Evolutionary conservation across 169 alveolate genomes (phyloP).

Genomic region (Babesia bigemina): DNA sequence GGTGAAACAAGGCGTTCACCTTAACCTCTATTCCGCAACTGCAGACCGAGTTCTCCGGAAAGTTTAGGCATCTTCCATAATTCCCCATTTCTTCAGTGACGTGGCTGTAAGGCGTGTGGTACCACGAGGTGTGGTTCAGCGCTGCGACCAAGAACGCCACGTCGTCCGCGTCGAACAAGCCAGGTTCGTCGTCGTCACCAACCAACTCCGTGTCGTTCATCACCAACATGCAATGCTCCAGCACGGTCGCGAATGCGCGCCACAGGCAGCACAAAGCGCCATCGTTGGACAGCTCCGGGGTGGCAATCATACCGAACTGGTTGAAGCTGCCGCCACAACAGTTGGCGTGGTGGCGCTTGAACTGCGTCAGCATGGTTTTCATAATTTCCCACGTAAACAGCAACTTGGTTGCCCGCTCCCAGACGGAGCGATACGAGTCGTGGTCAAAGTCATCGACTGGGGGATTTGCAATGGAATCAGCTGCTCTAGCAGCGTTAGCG

Average conservation of each 20-base stretch:
- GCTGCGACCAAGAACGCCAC: conserved; percentile 43
- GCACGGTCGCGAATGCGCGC: conserved; percentile 21
- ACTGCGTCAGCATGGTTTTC: conserved; percentile 4
- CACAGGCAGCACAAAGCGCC: conserved; percentile 37
- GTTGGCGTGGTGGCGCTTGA: conserved; percentile 25
- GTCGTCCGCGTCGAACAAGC: conserved; percentile 46
- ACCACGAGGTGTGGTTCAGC: conserved; percentile 47
- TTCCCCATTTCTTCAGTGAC: neutral
- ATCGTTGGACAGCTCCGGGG: conserved; percentile 15
- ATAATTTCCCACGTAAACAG: neutral
- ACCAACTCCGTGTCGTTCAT: conserved; percentile 45
- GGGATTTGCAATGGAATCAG: neutral
- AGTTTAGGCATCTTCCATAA: conserved; percentile 2
- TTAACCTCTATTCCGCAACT: conserved; percentile 49
- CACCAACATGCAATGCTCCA: conserved; percentile 44
- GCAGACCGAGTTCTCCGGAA: conserved; percentile 50
- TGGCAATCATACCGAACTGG: conserved; percentile 3
- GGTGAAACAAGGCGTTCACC: conserved; percentile 3
- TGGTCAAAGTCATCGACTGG: neutral
- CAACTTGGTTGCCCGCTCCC: neutral
- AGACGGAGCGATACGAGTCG: too few relatives aligned
- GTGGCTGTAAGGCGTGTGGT: neutral
- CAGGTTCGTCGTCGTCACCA: conserved; percentile 18
- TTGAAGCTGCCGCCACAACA: conserved; percentile 35
- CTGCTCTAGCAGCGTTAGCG: neutral